Percentiles rank a stretch among this genome's conserved stretches.
These are phyloP conservation scores for Dianthus caryophyllus DNA, from an alignment of 148 eudicot genomes.

Conservation along the genomic window DNA sequence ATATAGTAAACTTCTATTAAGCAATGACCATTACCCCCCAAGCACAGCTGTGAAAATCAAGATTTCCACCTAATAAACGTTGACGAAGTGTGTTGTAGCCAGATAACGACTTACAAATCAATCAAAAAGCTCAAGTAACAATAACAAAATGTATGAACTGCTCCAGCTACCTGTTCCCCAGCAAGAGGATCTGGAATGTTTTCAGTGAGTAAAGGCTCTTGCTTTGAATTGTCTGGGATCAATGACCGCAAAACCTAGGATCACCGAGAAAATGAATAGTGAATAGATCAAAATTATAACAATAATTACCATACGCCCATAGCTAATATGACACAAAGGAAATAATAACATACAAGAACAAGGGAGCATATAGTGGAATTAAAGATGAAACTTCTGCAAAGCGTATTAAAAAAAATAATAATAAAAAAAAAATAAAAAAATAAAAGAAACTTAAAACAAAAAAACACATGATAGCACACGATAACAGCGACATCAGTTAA, in stretches of 20 bases:
- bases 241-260: slow-evolving; percentile 60
- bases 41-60: background rate
- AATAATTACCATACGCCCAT: background rate
- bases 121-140: slow-evolving; percentile 1
- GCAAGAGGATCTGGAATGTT: slow-evolving; percentile 87
- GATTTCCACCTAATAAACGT: background rate
- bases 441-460: no score
- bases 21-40: background rate
- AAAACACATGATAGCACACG: background rate
- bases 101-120: background rate
- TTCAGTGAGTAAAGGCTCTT: slow-evolving; percentile 78
- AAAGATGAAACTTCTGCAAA: background rate
- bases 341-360: background rate
- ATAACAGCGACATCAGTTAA: background rate
- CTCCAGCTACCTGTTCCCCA: slow-evolving; percentile 79
- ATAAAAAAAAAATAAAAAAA: no score
- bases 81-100: background rate
- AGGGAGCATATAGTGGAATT: background rate
- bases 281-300: slow-evolving; percentile 3
- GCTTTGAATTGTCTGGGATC: slow-evolving; percentile 68
- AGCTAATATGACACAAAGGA: background rate
- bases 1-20: background rate
- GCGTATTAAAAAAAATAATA: background rate
- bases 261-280: slow-evolving; percentile 19
- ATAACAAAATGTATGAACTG: background rate